Base-by-base conservation (phyloP, 495 filamentous ascomycete genomes). In the Aspergillus diversus region DNA sequence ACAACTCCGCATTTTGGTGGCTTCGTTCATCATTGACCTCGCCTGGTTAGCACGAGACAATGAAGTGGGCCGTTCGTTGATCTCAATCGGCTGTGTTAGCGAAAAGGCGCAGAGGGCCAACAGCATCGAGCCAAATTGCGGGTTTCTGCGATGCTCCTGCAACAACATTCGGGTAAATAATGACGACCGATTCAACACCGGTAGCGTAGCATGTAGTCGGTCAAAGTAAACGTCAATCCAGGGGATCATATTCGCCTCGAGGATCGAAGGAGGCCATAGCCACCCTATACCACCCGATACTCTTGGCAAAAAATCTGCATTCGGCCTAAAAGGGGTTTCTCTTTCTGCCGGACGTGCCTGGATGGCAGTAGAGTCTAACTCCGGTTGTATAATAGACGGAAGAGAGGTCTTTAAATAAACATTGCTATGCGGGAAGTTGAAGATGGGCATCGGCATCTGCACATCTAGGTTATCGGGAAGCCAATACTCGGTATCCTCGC, bases 171-270 rank as follows among this genome's bases (percentile, higher is more conserved):
- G 88, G 74, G 71, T 89, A 83, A 64, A 95, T 67, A 69, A 80
- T 73, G 65, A 84, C 72, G 76, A 77, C 39, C 87, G 87, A 63
- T 91, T 84, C 13, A 96, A 75, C 39, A 96, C 88, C 0, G 93
- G 92, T 71, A 92, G 85, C 5, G 87, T 90, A 15, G 90, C 84
- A 67, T 96, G 93, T 74, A 96, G 83, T 67, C 92, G 85, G 61
- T 84, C 80, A 76, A 96, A 96, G 80, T 90, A 96, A 66, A 91
- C 92, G 15, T 95, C 90, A 62, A 91, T 81, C 80, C 90, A 93
- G 17, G 76, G 77, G 31, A 80, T 75, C 68, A 80, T 74, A 57
- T 75, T 80, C 8, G 70, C 70, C 64, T 80, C 77, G 39, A 69
- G 70, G 59, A 80, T 80, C 5, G 73, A 71, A 5, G 70, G 33